phyloP scores from a whole-genome alignment of 768 basidiomycete species.

The Boletus sp. region DNA sequence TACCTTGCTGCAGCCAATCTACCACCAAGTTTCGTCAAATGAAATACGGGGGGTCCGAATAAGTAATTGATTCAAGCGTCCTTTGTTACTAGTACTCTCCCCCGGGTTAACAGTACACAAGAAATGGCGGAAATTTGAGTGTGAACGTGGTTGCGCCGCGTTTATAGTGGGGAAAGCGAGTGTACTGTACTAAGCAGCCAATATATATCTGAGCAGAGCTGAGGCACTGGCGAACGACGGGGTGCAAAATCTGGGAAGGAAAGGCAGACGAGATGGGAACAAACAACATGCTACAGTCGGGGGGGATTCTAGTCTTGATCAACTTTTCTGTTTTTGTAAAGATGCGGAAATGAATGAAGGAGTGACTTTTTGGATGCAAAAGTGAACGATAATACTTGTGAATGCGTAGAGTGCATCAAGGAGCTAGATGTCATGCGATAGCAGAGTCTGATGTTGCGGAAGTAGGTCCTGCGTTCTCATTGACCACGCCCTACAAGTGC shows the following conservation, averaged over 20 bases:
- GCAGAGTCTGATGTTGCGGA: conserved; percentile 1
- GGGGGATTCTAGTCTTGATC: conserved; percentile 5
- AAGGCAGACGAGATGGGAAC: conserved; percentile 7
- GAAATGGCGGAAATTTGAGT: conserved; percentile 1
- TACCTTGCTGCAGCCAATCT: not conserved
- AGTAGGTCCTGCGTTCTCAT: conserved; percentile 16
- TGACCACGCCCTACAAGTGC: conserved; percentile 24
- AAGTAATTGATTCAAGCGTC: conserved; percentile 22
- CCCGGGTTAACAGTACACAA: conserved; percentile 14
- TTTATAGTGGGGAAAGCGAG: conserved; percentile 7
- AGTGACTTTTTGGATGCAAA: conserved; percentile 11
- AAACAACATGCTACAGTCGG: conserved; percentile 29
- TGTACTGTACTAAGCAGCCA: conserved; percentile 18
- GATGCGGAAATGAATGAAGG: conserved; percentile 17
- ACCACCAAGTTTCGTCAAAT: not conserved
- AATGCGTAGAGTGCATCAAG: not conserved
- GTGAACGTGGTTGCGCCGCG: conserved; percentile 9
- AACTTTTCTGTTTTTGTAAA: conserved; percentile 11
- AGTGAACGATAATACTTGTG: conserved; percentile 1
- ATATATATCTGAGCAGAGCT: conserved; percentile 27
- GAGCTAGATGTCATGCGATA: conserved; percentile 9
- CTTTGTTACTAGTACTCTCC: conserved; percentile 4
- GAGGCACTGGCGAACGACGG: conserved; percentile 3
- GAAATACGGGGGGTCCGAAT: not conserved
- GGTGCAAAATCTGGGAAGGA: conserved; percentile 8